These are phyloP conservation scores for Capsella rubella DNA, from an alignment of 441 rosid genomes.

Conservation along the genomic window DNA sequence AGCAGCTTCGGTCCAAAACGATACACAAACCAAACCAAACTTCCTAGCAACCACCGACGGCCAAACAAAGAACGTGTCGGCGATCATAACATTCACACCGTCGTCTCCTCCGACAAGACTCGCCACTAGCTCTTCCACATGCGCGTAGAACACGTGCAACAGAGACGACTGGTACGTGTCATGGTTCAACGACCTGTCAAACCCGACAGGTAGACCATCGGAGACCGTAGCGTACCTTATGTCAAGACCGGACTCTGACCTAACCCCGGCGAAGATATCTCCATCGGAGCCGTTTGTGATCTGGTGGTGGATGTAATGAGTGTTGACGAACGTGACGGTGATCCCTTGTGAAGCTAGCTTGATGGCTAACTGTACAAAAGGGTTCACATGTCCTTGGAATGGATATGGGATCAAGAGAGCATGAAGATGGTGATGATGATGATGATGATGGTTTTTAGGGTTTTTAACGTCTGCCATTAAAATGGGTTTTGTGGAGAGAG, in stretches of 20 bases:
- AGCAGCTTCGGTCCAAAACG: slow-evolving; percentile 81
- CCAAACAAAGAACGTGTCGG: slow-evolving; percentile 68
- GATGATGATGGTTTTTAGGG: slow-evolving; percentile 37
- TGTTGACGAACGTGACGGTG: slow-evolving; percentile 67
- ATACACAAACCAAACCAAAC: slow-evolving; percentile 60
- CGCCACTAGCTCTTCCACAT: slow-evolving; percentile 58
- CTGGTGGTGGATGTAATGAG: slow-evolving; percentile 57
- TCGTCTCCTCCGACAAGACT: slow-evolving; percentile 47
- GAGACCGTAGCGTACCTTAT: slow-evolving; percentile 60
- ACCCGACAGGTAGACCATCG: slow-evolving; percentile 64
- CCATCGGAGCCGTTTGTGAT: slow-evolving; percentile 39
- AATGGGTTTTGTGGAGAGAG: slow-evolving; percentile 18
- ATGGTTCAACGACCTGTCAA: slow-evolving; percentile 60
- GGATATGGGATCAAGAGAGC: slow-evolving; percentile 62
- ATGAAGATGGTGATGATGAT: slow-evolving; percentile 42
- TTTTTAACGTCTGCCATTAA: slow-evolving; percentile 40
- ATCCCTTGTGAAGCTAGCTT: slow-evolving; percentile 70
- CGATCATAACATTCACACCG: slow-evolving; percentile 56
- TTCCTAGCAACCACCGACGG: slow-evolving; percentile 62
- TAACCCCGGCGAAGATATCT: slow-evolving; percentile 51
- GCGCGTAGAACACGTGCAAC: slow-evolving; percentile 55
- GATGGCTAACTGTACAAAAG: slow-evolving; percentile 61
- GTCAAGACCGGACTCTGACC: slow-evolving; percentile 56
- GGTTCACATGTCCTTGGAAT: slow-evolving; percentile 74
- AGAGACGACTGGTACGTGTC: slow-evolving; percentile 57